Base-by-base conservation (phyloP, 495 filamentous ascomycete species). In the Aspergillus steynii region DNA sequence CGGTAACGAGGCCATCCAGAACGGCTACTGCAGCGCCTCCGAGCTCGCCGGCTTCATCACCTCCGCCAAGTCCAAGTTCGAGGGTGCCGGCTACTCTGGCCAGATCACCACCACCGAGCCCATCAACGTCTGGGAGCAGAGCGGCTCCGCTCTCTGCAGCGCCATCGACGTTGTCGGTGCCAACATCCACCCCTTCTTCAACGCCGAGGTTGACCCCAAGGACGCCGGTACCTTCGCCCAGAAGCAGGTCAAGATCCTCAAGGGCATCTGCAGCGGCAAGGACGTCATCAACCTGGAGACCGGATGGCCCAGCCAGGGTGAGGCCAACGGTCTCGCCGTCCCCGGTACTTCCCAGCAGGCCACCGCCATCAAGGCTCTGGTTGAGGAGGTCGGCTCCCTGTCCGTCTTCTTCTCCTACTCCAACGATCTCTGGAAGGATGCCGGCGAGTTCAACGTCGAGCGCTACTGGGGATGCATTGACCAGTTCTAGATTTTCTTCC, bases 111-210 rank as follows among this genome's bases (percentile, higher is more conserved):
- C 92, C 64, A 87, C 94, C 65, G 94, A 98, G 80, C 84, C 93
- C 52, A 80, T 96, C 68, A 81, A 88, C 72, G 81, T 89, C 71
- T 84, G 88, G 75, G 71, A 86, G 69, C 71, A 80, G 57, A 74
- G 88, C 67, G 75, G 80, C 53, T 63, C 68, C 56, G 72, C 71
- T 48, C 82, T 97, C 55, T 97, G 94, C 83, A 61, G 63, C 48
- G 83, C 76, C 63, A 81, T 97, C 57, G 94, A 98, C 74, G 77
- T 93, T 59, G 78, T 90, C 37, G 90, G 89, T 74, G 82, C 82
- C 73, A 96, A 96, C 83, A 85, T 94, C 71, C 94, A 98, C 75
- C 87, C 93, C 72, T 98, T 89, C 88, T 98, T 97, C 88, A 93
- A 96, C 84, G 62, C 85, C 53, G 70, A 78, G 49, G 83, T 86